A percentile compares a stretch with the other conserved stretches of the same genome.
Evolutionary conservation across 164 flowering plant species (phyloP).

Genomic region (Dillenia suffruticosa): DNA sequence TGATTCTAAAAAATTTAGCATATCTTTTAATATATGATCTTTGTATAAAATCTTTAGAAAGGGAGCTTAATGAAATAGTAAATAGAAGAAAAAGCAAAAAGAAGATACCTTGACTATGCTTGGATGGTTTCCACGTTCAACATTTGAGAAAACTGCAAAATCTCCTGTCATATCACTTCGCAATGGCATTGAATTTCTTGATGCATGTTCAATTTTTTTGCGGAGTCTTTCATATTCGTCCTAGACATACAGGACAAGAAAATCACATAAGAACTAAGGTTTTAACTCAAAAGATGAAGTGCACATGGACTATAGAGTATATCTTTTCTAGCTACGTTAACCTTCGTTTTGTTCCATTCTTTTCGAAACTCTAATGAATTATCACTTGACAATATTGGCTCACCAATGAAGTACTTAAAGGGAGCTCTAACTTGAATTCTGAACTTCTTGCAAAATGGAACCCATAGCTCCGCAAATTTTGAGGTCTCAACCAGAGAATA

Average conservation of each 20-base stretch:
- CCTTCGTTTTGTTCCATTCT: slow-evolving; percentile 47
- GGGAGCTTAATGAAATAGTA: too few species aligned
- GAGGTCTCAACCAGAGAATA: slow-evolving; percentile 48
- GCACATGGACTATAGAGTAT: too few species aligned
- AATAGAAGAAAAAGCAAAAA: not conserved
- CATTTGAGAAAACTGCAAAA: slow-evolving; percentile 30
- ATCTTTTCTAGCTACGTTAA: slow-evolving; percentile 13
- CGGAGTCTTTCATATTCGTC: too few species aligned
- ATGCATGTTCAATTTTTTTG: too few species aligned
- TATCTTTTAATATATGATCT: too few species aligned
- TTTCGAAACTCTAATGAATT: slow-evolving; percentile 25
- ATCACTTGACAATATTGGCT: not conserved
- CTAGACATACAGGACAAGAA: too few species aligned
- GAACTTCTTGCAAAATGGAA: slow-evolving; percentile 66
- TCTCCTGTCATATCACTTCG: slow-evolving; percentile 11
- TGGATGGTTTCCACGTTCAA: slow-evolving; percentile 33
- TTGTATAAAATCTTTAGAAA: too few species aligned
- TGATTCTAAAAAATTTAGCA: not conserved
- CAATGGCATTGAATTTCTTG: not conserved
- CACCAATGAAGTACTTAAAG: slow-evolving; percentile 34
- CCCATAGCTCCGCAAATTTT: slow-evolving; percentile 53
- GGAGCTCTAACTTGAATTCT: slow-evolving; percentile 49
- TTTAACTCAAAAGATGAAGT: too few species aligned
- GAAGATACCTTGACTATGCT: slow-evolving; percentile 43
- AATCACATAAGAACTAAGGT: too few species aligned